Evolutionary conservation across 2,329 filamentous ascomycete species (phyloP).

Genomic region (Penicillium capsulatum): DNA sequence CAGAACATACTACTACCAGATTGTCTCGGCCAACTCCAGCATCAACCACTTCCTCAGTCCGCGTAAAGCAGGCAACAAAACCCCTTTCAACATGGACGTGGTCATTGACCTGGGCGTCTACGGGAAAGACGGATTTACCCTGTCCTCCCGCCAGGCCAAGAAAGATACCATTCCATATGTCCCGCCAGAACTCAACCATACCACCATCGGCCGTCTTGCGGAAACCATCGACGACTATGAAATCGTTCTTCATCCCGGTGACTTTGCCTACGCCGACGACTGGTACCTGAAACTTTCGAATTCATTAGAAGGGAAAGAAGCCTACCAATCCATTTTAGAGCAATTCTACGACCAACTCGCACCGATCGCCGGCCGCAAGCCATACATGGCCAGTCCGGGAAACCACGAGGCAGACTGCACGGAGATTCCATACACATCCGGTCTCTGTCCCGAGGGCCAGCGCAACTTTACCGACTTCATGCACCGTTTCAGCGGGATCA

Average conservation of each 20-base stretch:
- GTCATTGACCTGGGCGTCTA: slow-evolving; percentile 7
- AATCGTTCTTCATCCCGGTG: slow-evolving; percentile 3
- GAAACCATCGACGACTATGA: too few species aligned
- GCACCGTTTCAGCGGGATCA: slow-evolving; percentile 18
- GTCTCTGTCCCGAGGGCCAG: slow-evolving; percentile 21
- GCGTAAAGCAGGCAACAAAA: slow-evolving; percentile 10
- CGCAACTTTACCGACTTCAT: slow-evolving; percentile 25
- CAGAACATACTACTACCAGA: slow-evolving; percentile 23
- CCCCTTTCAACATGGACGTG: not conserved
- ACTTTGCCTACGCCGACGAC: slow-evolving; percentile 16
- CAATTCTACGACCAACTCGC: slow-evolving; percentile 13
- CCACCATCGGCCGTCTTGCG: too few species aligned
- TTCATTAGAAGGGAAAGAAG: slow-evolving; percentile 3
- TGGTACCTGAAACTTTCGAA: slow-evolving; percentile 15
- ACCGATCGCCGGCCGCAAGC: slow-evolving; percentile 5
- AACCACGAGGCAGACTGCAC: slow-evolving; percentile 14
- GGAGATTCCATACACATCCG: not conserved
- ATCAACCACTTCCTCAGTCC: slow-evolving; percentile 15
- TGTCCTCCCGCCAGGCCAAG: not conserved
- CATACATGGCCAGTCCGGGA: slow-evolving; percentile 16
- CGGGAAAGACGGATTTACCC: slow-evolving; percentile 3
- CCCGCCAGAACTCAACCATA: not conserved
- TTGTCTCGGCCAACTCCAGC: slow-evolving; percentile 18
- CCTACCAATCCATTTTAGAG: slow-evolving; percentile 13
- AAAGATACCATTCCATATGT: slow-evolving; percentile 10